Evolutionary conservation across 371 early-diverging fungal genomes (phyloP), one percentile per base, ranked within the genome.

Genomic region (Mucor circinelloides): DNA sequence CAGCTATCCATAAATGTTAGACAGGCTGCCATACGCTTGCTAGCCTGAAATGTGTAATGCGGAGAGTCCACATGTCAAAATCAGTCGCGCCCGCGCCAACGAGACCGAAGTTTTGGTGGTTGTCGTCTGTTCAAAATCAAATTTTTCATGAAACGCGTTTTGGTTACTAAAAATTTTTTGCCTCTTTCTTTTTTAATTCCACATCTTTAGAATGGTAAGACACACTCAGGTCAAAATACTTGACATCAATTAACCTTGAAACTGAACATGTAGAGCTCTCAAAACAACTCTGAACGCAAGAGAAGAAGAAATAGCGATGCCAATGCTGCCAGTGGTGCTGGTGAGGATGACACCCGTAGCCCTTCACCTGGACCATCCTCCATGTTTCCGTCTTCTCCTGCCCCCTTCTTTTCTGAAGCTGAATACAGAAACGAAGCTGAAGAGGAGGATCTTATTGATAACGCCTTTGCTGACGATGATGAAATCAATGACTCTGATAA

Each of bases 401-500:
- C 76, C 5, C 74, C 75, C 1, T 81, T 81, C 61, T 75, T 74
- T 61, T 81, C 84, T n/a, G 84, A 84, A 60, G 73, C 69, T 19
- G 81, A 76, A 21, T 78, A 66, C 34, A 67, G 79, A 50, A 71
- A 79, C 50, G 83, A 80, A 28, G 77, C 67, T 23, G 76, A 69
- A 9, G 70, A 71, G 27, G 81, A 77, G 10, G 65, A 68, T 6
- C 46, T 67, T 5, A 60, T 67, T 32, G 78, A 73, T 12, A 76
- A 77, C 19, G 83, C 72, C 38, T 59, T 80, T 64, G 80, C 71
- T 34, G 77, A 75, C 21, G 82, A 77, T 30, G 85, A 81, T 34
- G 82, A 83, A 12, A 2, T 66, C 12, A 46, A 67, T 10, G 58
- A 57, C 19, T 91, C 92, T n/a, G 93, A 90, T 46, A 89, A 91